phyloP scores from a whole-genome alignment of 164 flowering plant species.

The Echeveria elegans region DNA sequence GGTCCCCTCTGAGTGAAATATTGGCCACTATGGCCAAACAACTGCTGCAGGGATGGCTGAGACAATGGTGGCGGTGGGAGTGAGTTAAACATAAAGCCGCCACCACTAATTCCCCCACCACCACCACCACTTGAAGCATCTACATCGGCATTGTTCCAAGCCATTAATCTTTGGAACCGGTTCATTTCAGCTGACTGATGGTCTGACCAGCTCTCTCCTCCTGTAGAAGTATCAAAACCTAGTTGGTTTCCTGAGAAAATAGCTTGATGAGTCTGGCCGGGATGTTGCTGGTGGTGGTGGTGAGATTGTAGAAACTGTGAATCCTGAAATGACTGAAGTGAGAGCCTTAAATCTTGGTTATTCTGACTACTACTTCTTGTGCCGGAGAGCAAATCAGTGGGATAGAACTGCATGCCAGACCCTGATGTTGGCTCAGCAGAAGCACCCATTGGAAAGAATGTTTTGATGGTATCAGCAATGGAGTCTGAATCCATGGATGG shows the following conservation, averaged over 20 bases:
- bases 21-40: constrained; percentile 44
- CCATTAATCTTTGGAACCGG: constrained; percentile 45
- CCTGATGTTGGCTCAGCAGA: constrained; percentile 18
- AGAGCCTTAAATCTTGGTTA: constrained; percentile 59
- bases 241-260: constrained; percentile 29
- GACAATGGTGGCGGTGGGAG: constrained; percentile 24
- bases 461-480: constrained; percentile 81
- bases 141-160: constrained; percentile 45
- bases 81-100: constrained; percentile 34
- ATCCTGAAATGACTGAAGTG: constrained; percentile 55
- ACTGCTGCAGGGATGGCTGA: constrained; percentile 32
- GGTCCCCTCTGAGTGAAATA: constrained; percentile 95
- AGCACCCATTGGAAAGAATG: constrained; percentile 62
- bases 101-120: constrained; percentile 15
- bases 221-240: constrained; percentile 36
- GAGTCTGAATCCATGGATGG: constrained; percentile 67
- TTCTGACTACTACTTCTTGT: constrained; percentile 24
- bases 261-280: constrained; percentile 11
- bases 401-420: constrained; percentile 25
- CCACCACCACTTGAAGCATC: constrained; percentile 10
- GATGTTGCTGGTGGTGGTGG: constrained; percentile 25
- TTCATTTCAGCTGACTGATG: constrained; percentile 39
- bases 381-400: constrained; percentile 38
- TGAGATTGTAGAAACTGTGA: constrained; percentile 32
- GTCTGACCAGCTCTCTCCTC: constrained; percentile 42